Conservation (phyloP, 2,329 filamentous ascomycete genomes). For the Sporothrix phasma region DNA sequence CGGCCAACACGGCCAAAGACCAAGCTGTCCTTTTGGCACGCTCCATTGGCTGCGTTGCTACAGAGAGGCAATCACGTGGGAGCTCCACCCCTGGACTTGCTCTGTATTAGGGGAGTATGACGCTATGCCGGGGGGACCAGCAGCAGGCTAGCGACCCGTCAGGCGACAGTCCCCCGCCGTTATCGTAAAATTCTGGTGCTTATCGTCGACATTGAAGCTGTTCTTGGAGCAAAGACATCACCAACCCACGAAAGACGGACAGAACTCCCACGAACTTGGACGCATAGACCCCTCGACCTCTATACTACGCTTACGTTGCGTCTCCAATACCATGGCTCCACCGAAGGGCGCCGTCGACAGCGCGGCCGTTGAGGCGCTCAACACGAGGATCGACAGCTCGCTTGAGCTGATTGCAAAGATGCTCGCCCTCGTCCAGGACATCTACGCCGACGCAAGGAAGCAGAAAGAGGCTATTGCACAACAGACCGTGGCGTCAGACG, state of each 20-base stretch:
- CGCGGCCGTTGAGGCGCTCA: constrained; percentile 28
- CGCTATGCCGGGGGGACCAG: neutral
- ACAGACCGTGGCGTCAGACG: too few relatives aligned
- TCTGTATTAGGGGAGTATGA: neutral
- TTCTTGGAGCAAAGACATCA: neutral
- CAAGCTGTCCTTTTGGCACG: constrained; percentile 18
- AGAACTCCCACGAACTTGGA: neutral
- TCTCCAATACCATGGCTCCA: constrained; percentile 16
- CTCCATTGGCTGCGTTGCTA: constrained; percentile 11
- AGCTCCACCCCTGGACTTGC: neutral
- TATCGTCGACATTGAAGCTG: constrained; percentile 8
- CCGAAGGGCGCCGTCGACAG: constrained; percentile 15
- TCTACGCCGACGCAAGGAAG: constrained; percentile 25
- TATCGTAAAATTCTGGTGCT: constrained; percentile 14
- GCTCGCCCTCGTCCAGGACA: constrained; percentile 26
- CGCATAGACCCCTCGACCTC: neutral
- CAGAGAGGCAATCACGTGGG: constrained; percentile 7
- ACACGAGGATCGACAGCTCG: constrained; percentile 30
- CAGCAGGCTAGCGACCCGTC: neutral
- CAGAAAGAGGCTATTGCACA: neutral
- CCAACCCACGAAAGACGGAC: neutral
- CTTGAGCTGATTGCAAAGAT: constrained; percentile 33
- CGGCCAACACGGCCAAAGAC: constrained; percentile 12
- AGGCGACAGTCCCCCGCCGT: constrained; percentile 4
- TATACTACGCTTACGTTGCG: neutral